A percentile compares a stretch with the other conserved stretches of the same genome.
These are phyloP conservation scores for Solanum hybrid DNA, from an alignment of 305 asterid genomes.

Conservation along the genomic window DNA sequence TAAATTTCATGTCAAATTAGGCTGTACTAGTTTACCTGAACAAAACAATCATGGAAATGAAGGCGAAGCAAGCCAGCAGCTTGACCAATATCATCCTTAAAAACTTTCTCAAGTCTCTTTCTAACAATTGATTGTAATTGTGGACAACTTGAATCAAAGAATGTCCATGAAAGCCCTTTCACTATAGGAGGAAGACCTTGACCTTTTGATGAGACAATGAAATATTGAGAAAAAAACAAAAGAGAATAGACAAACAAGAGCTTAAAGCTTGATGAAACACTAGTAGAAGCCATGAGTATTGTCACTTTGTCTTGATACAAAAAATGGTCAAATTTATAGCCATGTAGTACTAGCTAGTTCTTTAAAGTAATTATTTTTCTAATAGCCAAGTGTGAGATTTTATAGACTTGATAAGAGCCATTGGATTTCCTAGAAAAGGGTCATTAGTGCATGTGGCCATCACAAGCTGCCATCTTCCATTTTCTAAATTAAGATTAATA, in stretches of 20 bases:
- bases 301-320: neutral
- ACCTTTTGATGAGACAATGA: conserved; percentile 16
- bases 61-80: conserved; percentile 72
- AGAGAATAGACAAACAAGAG: conserved; percentile 8
- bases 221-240: conserved; percentile 6
- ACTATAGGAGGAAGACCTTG: conserved; percentile 26
- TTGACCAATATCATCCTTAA: conserved; percentile 41
- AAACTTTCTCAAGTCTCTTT: conserved; percentile 29
- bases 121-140: conserved; percentile 32
- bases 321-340: neutral
- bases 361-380: neutral
- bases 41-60: conserved; percentile 63
- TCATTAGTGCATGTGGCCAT: neutral
- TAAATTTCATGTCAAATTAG: too few species aligned
- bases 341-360: neutral
- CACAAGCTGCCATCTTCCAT: neutral
- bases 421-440: neutral
- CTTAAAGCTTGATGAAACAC: conserved; percentile 2
- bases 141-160: conserved; percentile 40
- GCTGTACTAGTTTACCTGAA: conserved; percentile 26
- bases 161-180: conserved; percentile 38
- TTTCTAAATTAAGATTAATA: neutral
- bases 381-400: neutral
- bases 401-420: neutral
- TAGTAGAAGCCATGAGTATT: neutral